These are phyloP conservation scores for Aspergillus costaricaensis DNA, from an alignment of 2,329 filamentous ascomycete genomes.

Conservation along the genomic window DNA sequence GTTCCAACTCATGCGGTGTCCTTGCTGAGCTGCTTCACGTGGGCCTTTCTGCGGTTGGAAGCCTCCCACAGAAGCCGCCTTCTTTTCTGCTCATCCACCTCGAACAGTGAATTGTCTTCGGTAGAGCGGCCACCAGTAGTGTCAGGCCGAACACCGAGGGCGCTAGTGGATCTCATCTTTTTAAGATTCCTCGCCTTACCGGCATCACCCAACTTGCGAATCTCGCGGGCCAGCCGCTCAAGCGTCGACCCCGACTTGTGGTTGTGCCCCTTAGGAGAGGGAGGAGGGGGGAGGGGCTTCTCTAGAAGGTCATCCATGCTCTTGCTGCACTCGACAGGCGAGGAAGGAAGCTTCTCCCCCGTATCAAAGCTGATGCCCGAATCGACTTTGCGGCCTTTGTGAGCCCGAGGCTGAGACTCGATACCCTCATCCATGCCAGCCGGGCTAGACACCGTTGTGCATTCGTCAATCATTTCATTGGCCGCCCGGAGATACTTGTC, in stretches of 20 bases:
- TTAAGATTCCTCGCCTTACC: constrained; percentile 30
- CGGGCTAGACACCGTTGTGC: constrained; percentile 51
- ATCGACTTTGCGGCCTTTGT: constrained; percentile 60
- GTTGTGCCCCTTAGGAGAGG: constrained; percentile 20
- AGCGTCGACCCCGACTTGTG: constrained; percentile 51
- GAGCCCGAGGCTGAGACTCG: constrained; percentile 32
- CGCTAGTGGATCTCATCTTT: constrained; percentile 56
- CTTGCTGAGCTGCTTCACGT: constrained; percentile 26
- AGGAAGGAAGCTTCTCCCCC: constrained; percentile 35
- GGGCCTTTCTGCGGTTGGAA: constrained; percentile 37
- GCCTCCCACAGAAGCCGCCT: constrained; percentile 52
- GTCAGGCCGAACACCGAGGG: constrained; percentile 49
- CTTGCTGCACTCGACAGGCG: constrained; percentile 42
- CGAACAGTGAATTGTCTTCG: constrained; percentile 46
- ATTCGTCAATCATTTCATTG: constrained; percentile 65
- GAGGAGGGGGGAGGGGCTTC: constrained; percentile 46
- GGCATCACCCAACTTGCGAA: constrained; percentile 49
- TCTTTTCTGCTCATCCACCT: constrained; percentile 52
- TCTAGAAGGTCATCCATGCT: constrained; percentile 37
- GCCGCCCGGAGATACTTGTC: constrained; percentile 61
- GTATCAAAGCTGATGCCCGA: constrained; percentile 64
- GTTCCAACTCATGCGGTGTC: constrained; percentile 18
- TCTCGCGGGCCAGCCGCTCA: constrained; percentile 61
- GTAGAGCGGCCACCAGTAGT: constrained; percentile 35
- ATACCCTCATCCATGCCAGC: constrained; percentile 38